Evolutionary conservation across 306 rosid genomes (phyloP).

Genomic region (Luffa acutangula): DNA sequence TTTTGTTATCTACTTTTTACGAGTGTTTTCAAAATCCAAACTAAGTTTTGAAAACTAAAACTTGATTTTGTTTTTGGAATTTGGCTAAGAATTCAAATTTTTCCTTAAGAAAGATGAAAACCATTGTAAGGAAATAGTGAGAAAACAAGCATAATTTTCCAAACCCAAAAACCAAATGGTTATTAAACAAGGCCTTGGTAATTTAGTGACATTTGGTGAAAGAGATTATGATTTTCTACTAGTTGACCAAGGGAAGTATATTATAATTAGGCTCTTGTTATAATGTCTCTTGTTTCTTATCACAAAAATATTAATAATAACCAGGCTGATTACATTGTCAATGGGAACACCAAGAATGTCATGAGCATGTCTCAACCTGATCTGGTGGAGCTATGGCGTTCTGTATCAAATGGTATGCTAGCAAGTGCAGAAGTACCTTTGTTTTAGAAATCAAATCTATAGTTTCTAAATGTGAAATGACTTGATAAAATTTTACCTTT

Average conservation of each 20-base stretch:
- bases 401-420: slow-evolving; percentile 59
- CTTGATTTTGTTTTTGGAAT: too few relatives aligned
- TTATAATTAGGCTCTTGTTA: slow-evolving; percentile 37
- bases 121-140: too few relatives aligned
- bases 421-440: neutral
- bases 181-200: neutral
- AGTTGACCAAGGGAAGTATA: slow-evolving; percentile 3
- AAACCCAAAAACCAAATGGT: too few relatives aligned
- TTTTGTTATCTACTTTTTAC: too few relatives aligned
- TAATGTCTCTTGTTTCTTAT: too few relatives aligned
- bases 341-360: slow-evolving; percentile 84
- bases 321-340: slow-evolving; percentile 81
- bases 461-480: neutral
- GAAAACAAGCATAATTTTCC: too few relatives aligned
- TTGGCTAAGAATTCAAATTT: too few relatives aligned
- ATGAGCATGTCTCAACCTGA: slow-evolving; percentile 98
- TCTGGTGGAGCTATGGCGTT: slow-evolving; percentile 89
- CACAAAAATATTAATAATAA: neutral
- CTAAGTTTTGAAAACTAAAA: too few relatives aligned
- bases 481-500: neutral
- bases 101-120: too few relatives aligned
- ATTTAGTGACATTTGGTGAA: neutral
- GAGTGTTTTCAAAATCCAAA: too few relatives aligned
- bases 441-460: neutral
- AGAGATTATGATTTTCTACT: neutral